These are phyloP conservation scores for Globisporangium sylvaticum DNA, from an alignment of 352 stramenopile species.

Conservation along the genomic window DNA sequence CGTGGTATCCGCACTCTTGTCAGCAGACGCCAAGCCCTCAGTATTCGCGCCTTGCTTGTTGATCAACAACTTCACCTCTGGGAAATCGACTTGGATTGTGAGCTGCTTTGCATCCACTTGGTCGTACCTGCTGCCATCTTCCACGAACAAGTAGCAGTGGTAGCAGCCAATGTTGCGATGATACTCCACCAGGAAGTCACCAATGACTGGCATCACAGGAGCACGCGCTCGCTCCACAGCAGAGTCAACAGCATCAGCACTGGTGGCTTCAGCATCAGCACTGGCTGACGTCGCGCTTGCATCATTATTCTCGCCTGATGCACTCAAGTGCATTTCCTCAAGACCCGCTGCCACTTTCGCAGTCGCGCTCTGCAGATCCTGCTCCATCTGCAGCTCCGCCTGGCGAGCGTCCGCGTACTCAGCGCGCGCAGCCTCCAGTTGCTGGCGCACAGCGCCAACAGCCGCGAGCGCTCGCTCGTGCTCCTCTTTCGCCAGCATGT, in stretches of 20 bases:
- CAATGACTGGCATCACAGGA: conserved; percentile 13
- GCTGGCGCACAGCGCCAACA: conserved; percentile 15
- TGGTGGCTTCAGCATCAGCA: conserved; percentile 21
- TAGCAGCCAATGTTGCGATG: conserved; percentile 84
- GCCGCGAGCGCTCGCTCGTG: conserved; percentile 31
- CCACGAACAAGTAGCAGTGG: conserved; percentile 56
- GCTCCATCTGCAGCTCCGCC: conserved; percentile 17
- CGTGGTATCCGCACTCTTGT: not conserved
- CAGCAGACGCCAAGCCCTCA: not conserved
- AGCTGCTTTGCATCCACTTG: conserved; percentile 25
- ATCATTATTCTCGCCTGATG: not conserved
- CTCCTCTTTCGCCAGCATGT: conserved; percentile 32
- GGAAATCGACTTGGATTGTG: conserved; percentile 35
- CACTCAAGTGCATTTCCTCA: conserved; percentile 9
- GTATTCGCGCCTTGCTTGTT: not conserved
- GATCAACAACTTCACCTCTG: conserved; percentile 26
- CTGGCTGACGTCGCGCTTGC: not conserved
- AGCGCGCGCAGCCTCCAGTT: conserved; percentile 20
- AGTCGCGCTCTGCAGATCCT: conserved; percentile 7
- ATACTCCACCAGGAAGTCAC: conserved; percentile 56
- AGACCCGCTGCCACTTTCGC: conserved; percentile 5
- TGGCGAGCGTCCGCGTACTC: conserved; percentile 30
- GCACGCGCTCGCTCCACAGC: not conserved
- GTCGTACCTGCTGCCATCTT: conserved; percentile 14
- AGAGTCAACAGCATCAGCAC: not conserved